Evolutionary conservation across 2,329 filamentous ascomycete genomes (phyloP), one percentile per base, ranked within the genome.

Genomic region (Grosmannia penicillata): DNA sequence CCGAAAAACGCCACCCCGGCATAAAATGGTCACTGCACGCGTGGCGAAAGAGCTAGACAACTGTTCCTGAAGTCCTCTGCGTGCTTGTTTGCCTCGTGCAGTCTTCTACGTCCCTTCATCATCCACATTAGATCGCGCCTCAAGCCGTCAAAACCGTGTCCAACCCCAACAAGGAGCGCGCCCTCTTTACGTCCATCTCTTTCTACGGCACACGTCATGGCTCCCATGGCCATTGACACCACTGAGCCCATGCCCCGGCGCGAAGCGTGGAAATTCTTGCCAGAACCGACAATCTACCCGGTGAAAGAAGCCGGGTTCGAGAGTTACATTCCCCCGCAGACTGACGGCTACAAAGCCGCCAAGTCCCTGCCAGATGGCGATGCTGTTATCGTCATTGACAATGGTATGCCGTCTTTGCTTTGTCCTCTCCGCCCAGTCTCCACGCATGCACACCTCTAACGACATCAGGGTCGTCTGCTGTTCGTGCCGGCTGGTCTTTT

Each of bases 401-500:
- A 95, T 80, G 91, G 87, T 93, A 62, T 43, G 60, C n/a, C 11
- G 4, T 26, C 13, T 5, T n/a, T 13, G 7, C 6, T 13, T 11
- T 19, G 8, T 29, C 4, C n/a, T 11, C 8, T 26, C 10, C 2
- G n/a, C n/a, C n/a, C n/a, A n/a, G n/a, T n/a, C n/a, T n/a, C n/a
- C n/a, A n/a, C n/a, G n/a, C n/a, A n/a, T 15, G 5, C 4, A 5
- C 18, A 27, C 4, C 18, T 18, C 34, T 25, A 14, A 31, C n/a
- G n/a, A 23, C 8, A 24, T 9, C 49, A 94, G 87, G 91, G 48
- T 91, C 89, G 19, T 93, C 82, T 38, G 68, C 78, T 24, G 75
- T 95, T 43, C 85, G 93, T 59, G 89, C 89, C 38, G 91, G 91
- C 47, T 98, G 89, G 87, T 94, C 87, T 8, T 93, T 93, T 54